Evolutionary conservation across 2,329 filamentous ascomycete species (phyloP), one percentile per base, ranked within the genome.

Genomic region (Clathrospora elynae): DNA sequence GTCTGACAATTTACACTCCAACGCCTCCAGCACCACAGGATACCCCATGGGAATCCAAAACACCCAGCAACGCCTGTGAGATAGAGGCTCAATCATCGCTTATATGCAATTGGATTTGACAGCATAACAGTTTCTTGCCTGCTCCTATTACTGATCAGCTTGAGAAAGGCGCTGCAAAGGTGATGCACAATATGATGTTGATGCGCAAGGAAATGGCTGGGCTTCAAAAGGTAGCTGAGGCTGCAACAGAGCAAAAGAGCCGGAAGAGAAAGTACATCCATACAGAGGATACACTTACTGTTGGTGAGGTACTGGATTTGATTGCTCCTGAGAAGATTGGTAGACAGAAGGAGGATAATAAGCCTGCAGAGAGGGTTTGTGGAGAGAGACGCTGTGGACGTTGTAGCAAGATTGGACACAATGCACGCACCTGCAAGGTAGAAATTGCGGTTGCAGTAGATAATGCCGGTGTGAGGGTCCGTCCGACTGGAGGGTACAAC

Each of bases 1-100:
- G n/a, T n/a, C n/a, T n/a, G n/a, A n/a, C n/a, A n/a, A 29, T 57
- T 7, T 41, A 29, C 24, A 54, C 47, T 23, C 42, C 34, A 33
- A 49, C 42, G 12, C 42, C 40, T 22, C 18, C 33, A 30, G n/a
- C 28, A 12, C 35, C 31, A 33, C 3, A 20, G 8, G 30, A 18
- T 3, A 23, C 22, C 33, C n/a, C 31, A 12, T 52, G 32, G 39
- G 40, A 45, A 20, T 18, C 43, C 12, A 30, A 41, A 35, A 51
- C 51, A 36, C 51, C 37, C 40, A 36, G 43, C 30, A 49, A 48
- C 34, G 17, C 32, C 3, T 23, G 23, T 16, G 42, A 51, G 18
- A 17, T 49, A 20, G 31, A 46, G 30, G 48, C 35, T 33, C 19
- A 49, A 40, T 29, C 22, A 40, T 35, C 39, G 3, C 32, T 51